Evolutionary conservation across 306 rosid species (phyloP).

Genomic region (Gynostemma pentaphyllum): DNA sequence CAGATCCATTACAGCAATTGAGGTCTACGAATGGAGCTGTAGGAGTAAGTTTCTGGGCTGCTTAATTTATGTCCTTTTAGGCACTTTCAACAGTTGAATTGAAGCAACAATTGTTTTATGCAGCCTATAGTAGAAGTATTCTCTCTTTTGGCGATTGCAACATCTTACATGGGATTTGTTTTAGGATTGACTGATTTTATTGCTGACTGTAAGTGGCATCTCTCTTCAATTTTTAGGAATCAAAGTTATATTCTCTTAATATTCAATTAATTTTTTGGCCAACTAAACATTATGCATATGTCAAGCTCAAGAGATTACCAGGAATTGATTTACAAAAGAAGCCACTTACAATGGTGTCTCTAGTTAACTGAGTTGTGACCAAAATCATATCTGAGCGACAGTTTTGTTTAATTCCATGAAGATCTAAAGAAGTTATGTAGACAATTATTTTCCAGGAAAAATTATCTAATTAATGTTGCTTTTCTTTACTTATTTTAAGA

Average conservation of each 20-base stretch:
- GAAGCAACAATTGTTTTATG: constrained; percentile 14
- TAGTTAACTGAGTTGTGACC: background rate
- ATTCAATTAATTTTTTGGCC: too few species aligned
- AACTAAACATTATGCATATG: too few species aligned
- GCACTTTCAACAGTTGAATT: background rate
- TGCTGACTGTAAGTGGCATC: constrained; percentile 51
- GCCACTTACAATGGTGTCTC: too few species aligned
- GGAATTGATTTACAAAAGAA: too few species aligned
- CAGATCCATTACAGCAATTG: constrained; percentile 63
- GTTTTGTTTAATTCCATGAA: too few species aligned
- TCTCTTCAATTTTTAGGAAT: constrained; percentile 3
- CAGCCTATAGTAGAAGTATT: constrained; percentile 70
- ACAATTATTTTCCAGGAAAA: too few species aligned
- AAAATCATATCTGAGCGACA: background rate
- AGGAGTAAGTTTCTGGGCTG: constrained; percentile 36
- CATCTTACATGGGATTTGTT: constrained; percentile 75
- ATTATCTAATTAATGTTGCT: too few species aligned
- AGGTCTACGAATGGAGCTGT: constrained; percentile 45
- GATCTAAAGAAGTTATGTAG: too few species aligned
- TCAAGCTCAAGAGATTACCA: too few species aligned
- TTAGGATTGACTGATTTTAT: constrained; percentile 69
- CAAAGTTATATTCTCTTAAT: background rate
- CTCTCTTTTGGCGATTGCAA: constrained; percentile 67
- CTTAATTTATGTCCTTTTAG: background rate
- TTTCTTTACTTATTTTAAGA: background rate